Percentiles rank a stretch among this genome's conserved stretches.
Conservation (phyloP, 1,284 basidiomycete genomes). For the Naganishia liquefaciens region DNA sequence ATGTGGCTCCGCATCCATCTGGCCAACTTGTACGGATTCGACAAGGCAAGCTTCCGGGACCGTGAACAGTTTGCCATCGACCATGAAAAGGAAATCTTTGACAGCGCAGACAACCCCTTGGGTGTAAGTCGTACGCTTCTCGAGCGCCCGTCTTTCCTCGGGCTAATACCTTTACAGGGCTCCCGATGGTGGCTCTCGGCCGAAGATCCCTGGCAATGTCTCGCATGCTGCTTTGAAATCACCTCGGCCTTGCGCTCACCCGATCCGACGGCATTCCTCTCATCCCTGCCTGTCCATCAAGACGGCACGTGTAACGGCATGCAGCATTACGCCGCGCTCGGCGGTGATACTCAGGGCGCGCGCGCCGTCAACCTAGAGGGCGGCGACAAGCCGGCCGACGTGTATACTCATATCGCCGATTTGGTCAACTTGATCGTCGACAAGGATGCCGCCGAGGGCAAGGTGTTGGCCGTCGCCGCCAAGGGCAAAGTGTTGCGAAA, state of each 20-base stretch:
- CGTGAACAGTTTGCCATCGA: slow-evolving; percentile 77
- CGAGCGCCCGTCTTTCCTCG: neutral
- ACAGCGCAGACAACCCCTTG: slow-evolving; percentile 82
- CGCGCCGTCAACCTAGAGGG: slow-evolving; percentile 88
- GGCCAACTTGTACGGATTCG: slow-evolving; percentile 89
- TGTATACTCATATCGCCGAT: slow-evolving; percentile 89
- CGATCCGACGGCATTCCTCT: slow-evolving; percentile 71
- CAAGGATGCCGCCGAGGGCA: slow-evolving; percentile 58
- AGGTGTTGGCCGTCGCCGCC: slow-evolving; percentile 65
- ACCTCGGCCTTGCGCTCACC: slow-evolving; percentile 71
- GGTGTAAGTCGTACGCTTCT: slow-evolving; percentile 56
- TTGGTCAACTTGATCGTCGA: slow-evolving; percentile 59
- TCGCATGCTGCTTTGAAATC: slow-evolving; percentile 88
- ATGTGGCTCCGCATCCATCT: slow-evolving; percentile 90
- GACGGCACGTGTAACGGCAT: slow-evolving; percentile 98
- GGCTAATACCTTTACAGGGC: slow-evolving; percentile 56
- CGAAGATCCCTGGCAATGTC: slow-evolving; percentile 97
- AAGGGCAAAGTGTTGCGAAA: slow-evolving; percentile 84
- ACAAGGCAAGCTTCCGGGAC: slow-evolving; percentile 93
- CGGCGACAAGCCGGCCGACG: slow-evolving; percentile 86
- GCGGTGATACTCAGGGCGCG: slow-evolving; percentile 87
- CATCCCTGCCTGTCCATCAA: slow-evolving; percentile 88
- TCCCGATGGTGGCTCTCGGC: slow-evolving; percentile 84
- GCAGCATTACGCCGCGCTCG: slow-evolving; percentile 97
- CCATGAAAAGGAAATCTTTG: slow-evolving; percentile 74